A percentile compares a stretch with the other conserved stretches of the same genome.
Conservation (phyloP, 2,329 filamentous ascomycete genomes). For the Diaporthe sp. region DNA sequence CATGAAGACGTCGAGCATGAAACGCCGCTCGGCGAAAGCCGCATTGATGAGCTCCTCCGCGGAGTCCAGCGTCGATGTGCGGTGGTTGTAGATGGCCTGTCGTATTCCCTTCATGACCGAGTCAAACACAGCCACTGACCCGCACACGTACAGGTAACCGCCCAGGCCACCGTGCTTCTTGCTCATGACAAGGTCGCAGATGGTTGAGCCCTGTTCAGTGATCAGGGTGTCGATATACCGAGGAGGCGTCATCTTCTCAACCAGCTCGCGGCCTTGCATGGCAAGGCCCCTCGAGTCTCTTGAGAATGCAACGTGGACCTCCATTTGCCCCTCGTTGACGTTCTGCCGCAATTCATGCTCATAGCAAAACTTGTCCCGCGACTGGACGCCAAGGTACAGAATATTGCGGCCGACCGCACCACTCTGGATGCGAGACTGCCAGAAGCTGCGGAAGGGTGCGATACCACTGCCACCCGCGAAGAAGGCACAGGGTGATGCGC, state of each 20-base stretch:
- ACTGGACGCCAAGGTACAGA: slow-evolving; percentile 65
- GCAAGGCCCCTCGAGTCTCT: slow-evolving; percentile 61
- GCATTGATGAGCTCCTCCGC: slow-evolving; percentile 63
- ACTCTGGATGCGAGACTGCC: slow-evolving; percentile 59
- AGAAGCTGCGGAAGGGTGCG: slow-evolving; percentile 66
- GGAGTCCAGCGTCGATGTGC: slow-evolving; percentile 63
- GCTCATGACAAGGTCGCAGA: slow-evolving; percentile 68
- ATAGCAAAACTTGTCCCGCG: slow-evolving; percentile 64
- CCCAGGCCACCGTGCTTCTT: slow-evolving; percentile 66
- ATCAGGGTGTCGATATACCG: slow-evolving; percentile 67
- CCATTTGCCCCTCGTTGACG: slow-evolving; percentile 61
- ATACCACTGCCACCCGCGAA: slow-evolving; percentile 68
- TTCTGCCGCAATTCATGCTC: slow-evolving; percentile 61
- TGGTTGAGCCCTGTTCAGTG: slow-evolving; percentile 61
- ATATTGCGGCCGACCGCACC: slow-evolving; percentile 58
- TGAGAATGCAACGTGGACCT: slow-evolving; percentile 66
- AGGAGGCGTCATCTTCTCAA: slow-evolving; percentile 62
- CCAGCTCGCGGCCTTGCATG: slow-evolving; percentile 52
- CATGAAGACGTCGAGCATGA: slow-evolving; percentile 71
- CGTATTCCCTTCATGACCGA: slow-evolving; percentile 68
- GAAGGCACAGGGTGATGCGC: slow-evolving; percentile 63
- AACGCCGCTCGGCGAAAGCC: slow-evolving; percentile 66
- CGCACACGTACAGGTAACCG: slow-evolving; percentile 63
- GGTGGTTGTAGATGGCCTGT: slow-evolving; percentile 67
- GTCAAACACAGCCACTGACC: slow-evolving; percentile 63